A percentile compares a stretch with the other conserved stretches of the same genome.
These are phyloP conservation scores for Irpex rosettiformis DNA, from an alignment of 1,284 basidiomycete genomes.

Conservation along the genomic window DNA sequence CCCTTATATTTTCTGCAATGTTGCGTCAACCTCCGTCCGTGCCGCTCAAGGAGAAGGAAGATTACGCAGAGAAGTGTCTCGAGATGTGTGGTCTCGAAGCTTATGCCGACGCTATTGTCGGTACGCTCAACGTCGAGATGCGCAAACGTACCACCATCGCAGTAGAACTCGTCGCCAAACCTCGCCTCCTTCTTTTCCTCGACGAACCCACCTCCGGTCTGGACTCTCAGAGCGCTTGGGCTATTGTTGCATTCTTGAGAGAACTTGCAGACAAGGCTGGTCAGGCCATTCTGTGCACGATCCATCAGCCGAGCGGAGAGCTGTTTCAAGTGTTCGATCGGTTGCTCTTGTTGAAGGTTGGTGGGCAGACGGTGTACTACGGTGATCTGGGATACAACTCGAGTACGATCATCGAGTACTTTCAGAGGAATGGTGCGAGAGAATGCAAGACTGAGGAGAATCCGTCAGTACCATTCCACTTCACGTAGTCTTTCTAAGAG, in stretches of 20 bases:
- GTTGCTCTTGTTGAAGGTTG: slow-evolving; percentile 55
- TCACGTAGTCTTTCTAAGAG: no score
- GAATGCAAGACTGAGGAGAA: slow-evolving; percentile 38
- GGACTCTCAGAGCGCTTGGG: slow-evolving; percentile 89
- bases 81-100: slow-evolving; percentile 75
- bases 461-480: slow-evolving; percentile 34
- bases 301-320: slow-evolving; percentile 71
- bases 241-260: slow-evolving; percentile 76
- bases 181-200: slow-evolving; percentile 79
- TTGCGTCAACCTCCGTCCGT: slow-evolving; percentile 75
- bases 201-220: slow-evolving; percentile 85
- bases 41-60: slow-evolving; percentile 70
- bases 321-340: slow-evolving; percentile 72
- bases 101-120: slow-evolving; percentile 75
- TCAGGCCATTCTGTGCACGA: slow-evolving; percentile 72
- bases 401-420: slow-evolving; percentile 61
- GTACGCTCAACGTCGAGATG: slow-evolving; percentile 73
- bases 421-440: slow-evolving; percentile 57
- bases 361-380: slow-evolving; percentile 78
- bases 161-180: slow-evolving; percentile 79
- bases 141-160: slow-evolving; percentile 81
- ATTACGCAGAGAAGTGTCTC: slow-evolving; percentile 78
- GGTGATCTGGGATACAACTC: slow-evolving; percentile 68
- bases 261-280: slow-evolving; percentile 77
- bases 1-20: slow-evolving; percentile 78